Conservation (phyloP, 2,329 filamentous ascomycete genomes). For the Ophiostoma quercus region DNA sequence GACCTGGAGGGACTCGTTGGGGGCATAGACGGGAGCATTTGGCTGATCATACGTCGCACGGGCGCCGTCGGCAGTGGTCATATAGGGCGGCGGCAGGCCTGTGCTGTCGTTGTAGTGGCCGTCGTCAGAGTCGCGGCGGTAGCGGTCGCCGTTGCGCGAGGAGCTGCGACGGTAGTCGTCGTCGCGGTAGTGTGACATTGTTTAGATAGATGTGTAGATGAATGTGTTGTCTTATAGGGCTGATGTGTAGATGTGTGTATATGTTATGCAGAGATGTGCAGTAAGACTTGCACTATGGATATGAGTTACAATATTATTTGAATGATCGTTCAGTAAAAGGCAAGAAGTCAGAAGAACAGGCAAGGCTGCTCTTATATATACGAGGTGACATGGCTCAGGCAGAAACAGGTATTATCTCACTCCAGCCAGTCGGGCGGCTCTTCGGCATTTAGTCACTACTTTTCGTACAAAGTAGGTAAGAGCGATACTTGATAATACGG, state of each 20-base stretch:
- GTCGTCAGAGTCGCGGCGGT: constrained; percentile 11
- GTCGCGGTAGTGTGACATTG: constrained; percentile 34
- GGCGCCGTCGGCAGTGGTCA: constrained; percentile 13
- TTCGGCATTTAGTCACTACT: background rate
- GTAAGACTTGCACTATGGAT: background rate
- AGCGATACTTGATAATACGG: no score
- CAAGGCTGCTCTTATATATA: constrained; percentile 4
- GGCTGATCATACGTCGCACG: background rate
- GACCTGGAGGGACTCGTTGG: constrained; percentile 28
- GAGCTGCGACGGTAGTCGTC: constrained; percentile 33
- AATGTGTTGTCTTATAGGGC: no score
- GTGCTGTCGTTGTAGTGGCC: constrained; percentile 10
- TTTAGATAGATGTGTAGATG: background rate
- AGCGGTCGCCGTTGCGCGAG: constrained; percentile 18
- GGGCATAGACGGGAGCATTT: constrained; percentile 1
- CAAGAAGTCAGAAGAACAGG: background rate
- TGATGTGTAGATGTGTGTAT: background rate
- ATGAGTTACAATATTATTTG: background rate
- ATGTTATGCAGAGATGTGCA: background rate
- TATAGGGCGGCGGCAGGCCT: constrained; percentile 20
- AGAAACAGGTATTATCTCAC: background rate
- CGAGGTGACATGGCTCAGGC: background rate
- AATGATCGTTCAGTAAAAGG: background rate
- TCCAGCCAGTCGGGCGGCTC: background rate
- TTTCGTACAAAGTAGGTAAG: no score